Percentiles rank a stretch among this genome's conserved stretches.
Conservation (phyloP, 345 rosid species). For the Eucalyptus fibrosa region DNA sequence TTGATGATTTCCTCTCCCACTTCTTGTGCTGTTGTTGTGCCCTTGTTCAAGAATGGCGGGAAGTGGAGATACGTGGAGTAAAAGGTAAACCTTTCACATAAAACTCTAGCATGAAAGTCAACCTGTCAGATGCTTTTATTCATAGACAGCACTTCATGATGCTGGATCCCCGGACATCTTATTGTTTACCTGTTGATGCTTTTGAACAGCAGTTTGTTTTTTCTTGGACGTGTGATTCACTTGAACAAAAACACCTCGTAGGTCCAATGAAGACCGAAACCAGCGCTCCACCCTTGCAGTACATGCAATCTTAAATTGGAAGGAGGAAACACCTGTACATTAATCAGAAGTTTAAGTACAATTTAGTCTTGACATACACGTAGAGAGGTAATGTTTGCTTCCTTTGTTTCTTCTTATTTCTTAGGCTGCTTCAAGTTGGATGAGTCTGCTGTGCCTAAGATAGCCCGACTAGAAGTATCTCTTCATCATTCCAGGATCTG, state of each 20-base stretch:
- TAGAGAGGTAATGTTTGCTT: background rate
- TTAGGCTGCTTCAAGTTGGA: background rate
- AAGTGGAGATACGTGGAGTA: constrained; percentile 71
- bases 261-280: background rate
- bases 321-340: background rate
- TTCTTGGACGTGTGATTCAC: background rate
- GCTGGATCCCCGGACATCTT: background rate
- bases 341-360: background rate
- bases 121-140: background rate
- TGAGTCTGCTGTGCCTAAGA: background rate
- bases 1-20: constrained; percentile 89
- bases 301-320: background rate
- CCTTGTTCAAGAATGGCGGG: constrained; percentile 90
- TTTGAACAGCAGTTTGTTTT: background rate
- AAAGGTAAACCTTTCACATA: constrained; percentile 24
- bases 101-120: background rate
- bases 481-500: background rate
- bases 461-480: background rate
- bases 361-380: background rate
- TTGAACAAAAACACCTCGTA: background rate
- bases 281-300: background rate
- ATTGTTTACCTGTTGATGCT: background rate
- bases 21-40: constrained; percentile 94
- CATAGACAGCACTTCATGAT: background rate
- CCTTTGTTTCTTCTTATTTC: background rate